These are phyloP conservation scores for Sungouiella blattae DNA, from an alignment of 805 yeast genomes.

Conservation along the genomic window DNA sequence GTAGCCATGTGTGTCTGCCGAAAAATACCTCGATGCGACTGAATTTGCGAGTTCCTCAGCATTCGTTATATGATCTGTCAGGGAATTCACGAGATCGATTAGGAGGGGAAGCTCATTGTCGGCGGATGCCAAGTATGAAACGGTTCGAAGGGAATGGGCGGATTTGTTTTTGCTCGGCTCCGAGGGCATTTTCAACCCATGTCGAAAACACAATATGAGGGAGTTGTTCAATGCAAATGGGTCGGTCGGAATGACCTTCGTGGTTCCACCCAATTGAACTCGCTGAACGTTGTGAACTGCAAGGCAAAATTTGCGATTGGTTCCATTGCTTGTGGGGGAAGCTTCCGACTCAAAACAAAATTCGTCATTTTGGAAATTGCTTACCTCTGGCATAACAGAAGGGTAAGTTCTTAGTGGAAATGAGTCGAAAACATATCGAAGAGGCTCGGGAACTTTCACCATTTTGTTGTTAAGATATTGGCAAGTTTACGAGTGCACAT, in stretches of 20 bases:
- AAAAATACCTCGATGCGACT: constrained; percentile 2
- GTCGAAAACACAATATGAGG: constrained; percentile 44
- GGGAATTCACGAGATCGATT: constrained; percentile 41
- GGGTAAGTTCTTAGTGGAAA: constrained; percentile 50
- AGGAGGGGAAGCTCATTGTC: constrained; percentile 52
- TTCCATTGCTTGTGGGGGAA: too few relatives aligned
- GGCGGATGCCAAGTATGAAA: constrained; percentile 49
- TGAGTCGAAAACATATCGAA: constrained; percentile 44
- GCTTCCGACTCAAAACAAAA: too few relatives aligned
- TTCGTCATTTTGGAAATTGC: too few relatives aligned
- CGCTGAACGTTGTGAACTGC: constrained; percentile 48
- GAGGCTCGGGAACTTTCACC: constrained; percentile 36
- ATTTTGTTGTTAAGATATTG: background rate
- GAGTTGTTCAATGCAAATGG: constrained; percentile 52
- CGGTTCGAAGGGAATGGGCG: constrained; percentile 34
- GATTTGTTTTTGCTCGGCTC: constrained; percentile 8
- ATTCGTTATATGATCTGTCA: constrained; percentile 1
- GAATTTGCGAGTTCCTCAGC: constrained; percentile 1
- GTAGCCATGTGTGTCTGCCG: constrained; percentile 2
- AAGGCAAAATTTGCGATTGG: constrained; percentile 40
- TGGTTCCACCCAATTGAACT: constrained; percentile 15
- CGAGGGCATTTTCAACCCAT: constrained; percentile 41
- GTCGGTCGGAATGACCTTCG: constrained; percentile 47
- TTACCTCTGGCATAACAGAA: too few relatives aligned
- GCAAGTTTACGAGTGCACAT: too few relatives aligned